A percentile compares a stretch with the other conserved stretches of the same genome.
Evolutionary conservation across 805 yeast species (phyloP).

Genomic region (Schwanniomyces vanrijiae): DNA sequence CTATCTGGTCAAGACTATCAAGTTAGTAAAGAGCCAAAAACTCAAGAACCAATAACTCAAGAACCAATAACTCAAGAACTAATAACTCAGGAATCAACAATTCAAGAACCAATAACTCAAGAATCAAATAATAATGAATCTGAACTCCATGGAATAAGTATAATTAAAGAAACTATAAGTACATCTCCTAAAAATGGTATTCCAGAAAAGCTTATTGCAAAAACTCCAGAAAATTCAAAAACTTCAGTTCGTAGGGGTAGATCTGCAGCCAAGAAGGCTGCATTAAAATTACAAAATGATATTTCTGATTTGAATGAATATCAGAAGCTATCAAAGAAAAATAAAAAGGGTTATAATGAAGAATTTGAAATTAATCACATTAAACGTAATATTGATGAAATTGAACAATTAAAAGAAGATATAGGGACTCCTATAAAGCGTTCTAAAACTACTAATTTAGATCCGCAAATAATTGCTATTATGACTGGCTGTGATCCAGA

Average conservation of each 20-base stretch:
- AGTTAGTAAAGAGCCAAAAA: slow-evolving; percentile 7
- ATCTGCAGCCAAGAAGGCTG: slow-evolving; percentile 68
- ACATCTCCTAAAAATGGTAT: neutral
- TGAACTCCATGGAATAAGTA: neutral
- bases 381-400: neutral
- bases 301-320: slow-evolving; percentile 68
- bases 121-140: slow-evolving; percentile 3
- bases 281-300: slow-evolving; percentile 61
- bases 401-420: neutral
- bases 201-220: neutral
- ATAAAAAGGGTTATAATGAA: slow-evolving; percentile 39
- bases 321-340: slow-evolving; percentile 49
- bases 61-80: too few relatives aligned
- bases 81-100: too few relatives aligned
- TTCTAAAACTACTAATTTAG: slow-evolving; percentile 11
- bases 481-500: slow-evolving; percentile 65
- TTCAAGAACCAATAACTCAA: neutral
- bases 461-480: slow-evolving; percentile 45
- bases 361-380: slow-evolving; percentile 22
- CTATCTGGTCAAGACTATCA: too few relatives aligned
- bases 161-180: slow-evolving; percentile 2
- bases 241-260: slow-evolving; percentile 27
- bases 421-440: slow-evolving; percentile 5
- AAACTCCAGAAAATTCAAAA: neutral
- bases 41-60: slow-evolving; percentile 11